These are phyloP conservation scores for Plasmodium sp. DNA, from an alignment of 169 alveolate species.

Conservation along the genomic window DNA sequence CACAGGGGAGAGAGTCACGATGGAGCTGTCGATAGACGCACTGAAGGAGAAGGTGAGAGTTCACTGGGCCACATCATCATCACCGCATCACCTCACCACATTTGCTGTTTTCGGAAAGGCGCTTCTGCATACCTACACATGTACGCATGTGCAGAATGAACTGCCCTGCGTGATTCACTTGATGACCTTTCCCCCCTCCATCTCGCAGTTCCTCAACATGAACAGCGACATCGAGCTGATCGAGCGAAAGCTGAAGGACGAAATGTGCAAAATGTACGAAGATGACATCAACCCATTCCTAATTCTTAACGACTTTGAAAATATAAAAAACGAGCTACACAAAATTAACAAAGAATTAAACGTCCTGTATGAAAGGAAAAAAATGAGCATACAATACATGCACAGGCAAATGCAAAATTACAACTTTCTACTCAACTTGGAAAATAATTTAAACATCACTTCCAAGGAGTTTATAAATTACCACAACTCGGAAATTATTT, in stretches of 20 bases:
- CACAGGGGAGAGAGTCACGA: not conserved
- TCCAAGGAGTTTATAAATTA: conserved; percentile 35
- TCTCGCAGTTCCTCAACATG: conserved; percentile 37
- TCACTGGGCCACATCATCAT: not conserved
- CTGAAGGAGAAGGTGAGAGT: conserved; percentile 65
- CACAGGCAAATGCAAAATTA: conserved; percentile 75
- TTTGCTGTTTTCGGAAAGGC: not conserved
- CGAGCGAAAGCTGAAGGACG: conserved; percentile 53
- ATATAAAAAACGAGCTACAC: conserved; percentile 30
- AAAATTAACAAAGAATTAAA: conserved; percentile 35
- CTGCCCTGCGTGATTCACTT: not conserved
- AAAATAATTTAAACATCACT: conserved; percentile 52
- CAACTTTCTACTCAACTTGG: conserved; percentile 37
- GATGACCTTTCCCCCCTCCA: not conserved
- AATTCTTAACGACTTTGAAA: conserved; percentile 54
- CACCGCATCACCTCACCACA: too few relatives aligned
- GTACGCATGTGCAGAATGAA: not conserved
- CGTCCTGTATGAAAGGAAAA: conserved; percentile 45
- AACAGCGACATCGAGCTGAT: conserved; percentile 67
- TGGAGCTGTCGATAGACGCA: conserved; percentile 61
- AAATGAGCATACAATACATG: conserved; percentile 20
- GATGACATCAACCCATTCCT: conserved; percentile 63
- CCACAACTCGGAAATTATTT: conserved; percentile 35
- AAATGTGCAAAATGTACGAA: conserved; percentile 62
- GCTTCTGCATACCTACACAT: not conserved